Conservation (phyloP, 176 grass and related monocot species). For the Zizania latifolia region DNA sequence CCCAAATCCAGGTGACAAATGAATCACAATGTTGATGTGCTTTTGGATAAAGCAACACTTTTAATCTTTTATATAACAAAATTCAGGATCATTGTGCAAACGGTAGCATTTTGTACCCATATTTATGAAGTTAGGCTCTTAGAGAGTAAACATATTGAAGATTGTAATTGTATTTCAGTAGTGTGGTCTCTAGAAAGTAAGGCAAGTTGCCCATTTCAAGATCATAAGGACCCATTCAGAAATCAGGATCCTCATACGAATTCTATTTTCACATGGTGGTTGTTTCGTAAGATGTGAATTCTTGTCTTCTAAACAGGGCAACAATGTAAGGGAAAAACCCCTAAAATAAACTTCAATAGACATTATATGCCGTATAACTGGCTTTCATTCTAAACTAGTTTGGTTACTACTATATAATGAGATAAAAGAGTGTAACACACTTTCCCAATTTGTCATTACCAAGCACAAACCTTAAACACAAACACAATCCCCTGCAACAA, state of each 20-base stretch:
- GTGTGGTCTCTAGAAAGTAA: background rate
- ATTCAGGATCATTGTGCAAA: background rate
- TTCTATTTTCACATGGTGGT: background rate
- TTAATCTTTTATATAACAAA: conserved; percentile 14
- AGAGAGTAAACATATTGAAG: background rate
- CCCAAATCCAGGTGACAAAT: background rate
- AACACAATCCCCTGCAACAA: background rate
- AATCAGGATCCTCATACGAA: background rate
- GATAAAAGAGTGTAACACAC: background rate
- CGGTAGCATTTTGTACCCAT: background rate
- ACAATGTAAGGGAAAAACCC: background rate
- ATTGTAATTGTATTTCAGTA: background rate
- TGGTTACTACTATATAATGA: background rate
- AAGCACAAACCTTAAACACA: background rate
- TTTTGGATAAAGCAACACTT: conserved; percentile 5
- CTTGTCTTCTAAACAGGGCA: background rate
- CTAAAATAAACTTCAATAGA: background rate
- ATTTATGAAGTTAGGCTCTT: background rate
- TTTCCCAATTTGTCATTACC: background rate
- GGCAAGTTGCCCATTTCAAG: background rate
- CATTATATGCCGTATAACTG: background rate
- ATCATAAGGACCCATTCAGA: background rate
- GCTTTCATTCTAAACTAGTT: background rate
- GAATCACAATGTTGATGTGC: conserved; percentile 5
- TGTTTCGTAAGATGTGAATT: background rate